A percentile compares a stretch with the other conserved stretches of the same genome.
phyloP scores from a whole-genome alignment of 108 stramenopile genomes.

The Stephanodiscus triporus region DNA sequence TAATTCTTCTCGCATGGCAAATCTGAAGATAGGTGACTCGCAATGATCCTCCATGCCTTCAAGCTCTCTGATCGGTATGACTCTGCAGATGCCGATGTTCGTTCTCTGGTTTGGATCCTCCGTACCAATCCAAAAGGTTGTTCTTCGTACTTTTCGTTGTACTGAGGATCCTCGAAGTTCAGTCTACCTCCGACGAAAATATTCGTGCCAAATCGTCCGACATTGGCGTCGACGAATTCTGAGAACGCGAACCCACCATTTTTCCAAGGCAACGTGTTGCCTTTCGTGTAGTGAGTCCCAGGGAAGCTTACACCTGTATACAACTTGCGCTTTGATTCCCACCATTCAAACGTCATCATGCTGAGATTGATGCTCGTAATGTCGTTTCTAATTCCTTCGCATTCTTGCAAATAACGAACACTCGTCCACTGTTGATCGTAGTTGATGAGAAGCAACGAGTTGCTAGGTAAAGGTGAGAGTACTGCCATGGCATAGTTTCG shows the following conservation, averaged over 20 bases:
- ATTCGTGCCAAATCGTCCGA: constrained; percentile 21
- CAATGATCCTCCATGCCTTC: constrained; percentile 26
- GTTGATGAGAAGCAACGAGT: constrained; percentile 69
- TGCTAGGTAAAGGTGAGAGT: constrained; percentile 58
- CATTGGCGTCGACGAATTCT: constrained; percentile 65
- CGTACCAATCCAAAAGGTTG: constrained; percentile 61
- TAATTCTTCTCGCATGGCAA: constrained; percentile 43
- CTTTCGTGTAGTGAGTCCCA: constrained; percentile 50
- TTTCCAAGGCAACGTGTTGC: constrained; percentile 24
- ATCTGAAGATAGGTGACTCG: constrained; percentile 17
- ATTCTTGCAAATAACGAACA: constrained; percentile 75
- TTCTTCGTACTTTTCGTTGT: constrained; percentile 55
- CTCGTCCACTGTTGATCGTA: constrained; percentile 89
- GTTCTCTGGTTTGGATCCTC: constrained; percentile 24
- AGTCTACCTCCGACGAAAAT: constrained; percentile 70
- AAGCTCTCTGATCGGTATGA: constrained; percentile 24
- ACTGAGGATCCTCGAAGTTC: constrained; percentile 51
- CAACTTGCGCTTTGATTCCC: constrained; percentile 53
- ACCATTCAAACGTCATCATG: constrained; percentile 86
- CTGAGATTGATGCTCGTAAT: constrained; percentile 59
- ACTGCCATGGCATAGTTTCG: constrained; percentile 68
- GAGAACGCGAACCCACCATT: constrained; percentile 61
- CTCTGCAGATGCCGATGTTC: constrained; percentile 18
- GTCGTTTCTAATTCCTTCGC: constrained; percentile 69
- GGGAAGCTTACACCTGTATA: constrained; percentile 56